A percentile compares a stretch with the other conserved stretches of the same genome.
Evolutionary conservation across 371 early-diverging fungal genomes (phyloP).

Genomic region (Blyttiomyces sp.): DNA sequence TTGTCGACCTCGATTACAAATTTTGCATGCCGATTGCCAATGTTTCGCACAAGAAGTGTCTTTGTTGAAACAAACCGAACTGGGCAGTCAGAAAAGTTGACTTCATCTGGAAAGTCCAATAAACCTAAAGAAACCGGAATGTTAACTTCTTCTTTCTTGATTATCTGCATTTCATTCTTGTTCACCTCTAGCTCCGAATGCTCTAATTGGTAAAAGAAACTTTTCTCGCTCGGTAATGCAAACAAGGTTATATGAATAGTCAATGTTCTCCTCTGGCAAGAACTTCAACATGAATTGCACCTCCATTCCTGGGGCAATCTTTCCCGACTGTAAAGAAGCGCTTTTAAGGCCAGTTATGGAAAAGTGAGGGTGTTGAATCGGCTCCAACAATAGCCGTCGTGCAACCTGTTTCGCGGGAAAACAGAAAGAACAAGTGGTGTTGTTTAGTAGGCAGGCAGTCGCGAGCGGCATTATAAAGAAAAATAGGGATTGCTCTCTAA

Average conservation of each 20-base stretch:
- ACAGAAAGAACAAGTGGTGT: neutral
- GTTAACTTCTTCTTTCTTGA: too few relatives aligned
- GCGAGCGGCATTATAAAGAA: too few relatives aligned
- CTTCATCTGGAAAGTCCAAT: slow-evolving; percentile 51
- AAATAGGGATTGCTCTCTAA: too few relatives aligned
- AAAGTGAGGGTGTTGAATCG: slow-evolving; percentile 44
- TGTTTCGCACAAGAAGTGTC: slow-evolving; percentile 48
- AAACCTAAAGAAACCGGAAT: too few relatives aligned
- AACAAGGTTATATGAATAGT: slow-evolving; percentile 44
- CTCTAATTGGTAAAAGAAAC: slow-evolving; percentile 52
- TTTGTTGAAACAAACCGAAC: slow-evolving; percentile 32
- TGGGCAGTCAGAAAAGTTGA: slow-evolving; percentile 41
- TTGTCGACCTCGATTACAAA: slow-evolving; percentile 25
- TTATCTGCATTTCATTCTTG: too few relatives aligned
- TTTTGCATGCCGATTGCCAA: slow-evolving; percentile 43
- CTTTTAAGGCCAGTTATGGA: slow-evolving; percentile 33
- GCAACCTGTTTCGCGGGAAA: slow-evolving; percentile 31
- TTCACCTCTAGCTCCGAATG: slow-evolving; percentile 47
- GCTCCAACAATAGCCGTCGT: slow-evolving; percentile 40
- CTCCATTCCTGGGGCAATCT: slow-evolving; percentile 59
- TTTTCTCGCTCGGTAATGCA: slow-evolving; percentile 56
- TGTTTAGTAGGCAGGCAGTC: neutral
- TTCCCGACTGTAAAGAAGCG: slow-evolving; percentile 34
- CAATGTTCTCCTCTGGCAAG: slow-evolving; percentile 45
- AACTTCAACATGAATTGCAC: slow-evolving; percentile 44